Evolutionary conservation across 2,329 filamentous ascomycete species (phyloP), one percentile per base, ranked within the genome.

Genomic region (Drechslerella coelobrocha): DNA sequence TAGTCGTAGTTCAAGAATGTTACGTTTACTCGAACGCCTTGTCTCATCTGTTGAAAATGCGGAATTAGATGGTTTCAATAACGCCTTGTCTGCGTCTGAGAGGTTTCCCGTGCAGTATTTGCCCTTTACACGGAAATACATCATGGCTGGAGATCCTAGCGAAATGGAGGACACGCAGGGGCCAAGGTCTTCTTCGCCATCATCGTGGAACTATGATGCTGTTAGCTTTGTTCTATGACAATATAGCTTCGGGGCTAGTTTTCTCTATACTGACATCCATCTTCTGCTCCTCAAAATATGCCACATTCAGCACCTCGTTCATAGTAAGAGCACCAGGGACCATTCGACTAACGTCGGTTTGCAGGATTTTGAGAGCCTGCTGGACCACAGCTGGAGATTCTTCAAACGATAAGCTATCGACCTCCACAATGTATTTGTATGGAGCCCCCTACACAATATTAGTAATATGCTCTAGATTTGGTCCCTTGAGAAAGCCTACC

Each of bases 281-380:
- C 26, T 81, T 81, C 52, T 86, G 83, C 0, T 81, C 78, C 74
- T 88, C 81, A 74, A 88, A 84, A 75, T 89, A 90, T 0, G 84
- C 86, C 0, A 89, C 79, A 1, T 83, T 82, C 0, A 89, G 82
- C 4, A 86, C 78, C 75, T 89, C 87, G 69, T 89, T 89, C 88
- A 88, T 4, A 82, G 79, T 78, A 72, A 62, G 6, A 65, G 48
- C 2, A 77, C 75, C 52, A 79, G 74, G 74, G 17, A 71, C 50
- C 53, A 60, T 55, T 31, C 45, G 68, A n/a, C 47, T 52, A 37
- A 61, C 24, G 66, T 41, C n/a, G 62, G 75, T 23, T 74, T 78
- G 47, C 29, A 73, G 4, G 0, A 85, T 80, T 4, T 82, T 80
- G 0, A 86, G 79, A 0, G 82, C 81, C 47, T 81, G 78, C 4